Evolutionary conservation across 2,329 filamentous ascomycete species (phyloP), one percentile per base, ranked within the genome.

Genomic region (Dothideomycetes sp.): DNA sequence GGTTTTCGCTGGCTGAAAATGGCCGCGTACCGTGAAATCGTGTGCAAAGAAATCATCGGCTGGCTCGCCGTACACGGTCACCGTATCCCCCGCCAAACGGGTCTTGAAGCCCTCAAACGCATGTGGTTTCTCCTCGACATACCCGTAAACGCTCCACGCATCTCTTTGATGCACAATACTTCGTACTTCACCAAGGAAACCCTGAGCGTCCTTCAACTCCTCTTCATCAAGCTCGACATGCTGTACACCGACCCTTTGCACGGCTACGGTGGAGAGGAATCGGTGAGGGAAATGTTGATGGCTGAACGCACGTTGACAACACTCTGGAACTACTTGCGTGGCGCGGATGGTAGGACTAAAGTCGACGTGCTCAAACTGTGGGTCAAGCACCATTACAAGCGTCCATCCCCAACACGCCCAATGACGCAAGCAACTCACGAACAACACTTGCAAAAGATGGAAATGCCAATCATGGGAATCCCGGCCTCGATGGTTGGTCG

Each of bases 111-210:
- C 4, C 19, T 52, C 5, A 48, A 46, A 41, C 48, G 48, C 44
- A 44, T 85, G 13, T 91, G 85, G 85, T 69, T 82, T 37, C 53
- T 84, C 23, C 76, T 86, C 65, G 82, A 87, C 52, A 63, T 80
- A 4, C 63, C 73, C 0, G 76, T 74, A 11, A 80, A 69, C 35
- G 51, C 48, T 0, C 63, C 71, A 11, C 75, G 84, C 1, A 59
- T 68, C 5, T 64, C 63, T 2, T 62, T 80, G 5, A 57, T 85
- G 4, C 64, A 64, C 20, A 75, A 75, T 55, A 38, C 40, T 8
- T 49, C 52, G 0, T 64, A 79, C 33, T 82, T 82, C 69, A 63
- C 69, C 8, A 64, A 80, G 43, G 45, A 56, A 4, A 76, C 84
- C 52, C 57, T 91, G 8, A 73, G 75, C 53, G 67, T 74, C 36